These are phyloP conservation scores for Smallanthus sonchifolius DNA, from an alignment of 129 eudicot species.

Conservation along the genomic window DNA sequence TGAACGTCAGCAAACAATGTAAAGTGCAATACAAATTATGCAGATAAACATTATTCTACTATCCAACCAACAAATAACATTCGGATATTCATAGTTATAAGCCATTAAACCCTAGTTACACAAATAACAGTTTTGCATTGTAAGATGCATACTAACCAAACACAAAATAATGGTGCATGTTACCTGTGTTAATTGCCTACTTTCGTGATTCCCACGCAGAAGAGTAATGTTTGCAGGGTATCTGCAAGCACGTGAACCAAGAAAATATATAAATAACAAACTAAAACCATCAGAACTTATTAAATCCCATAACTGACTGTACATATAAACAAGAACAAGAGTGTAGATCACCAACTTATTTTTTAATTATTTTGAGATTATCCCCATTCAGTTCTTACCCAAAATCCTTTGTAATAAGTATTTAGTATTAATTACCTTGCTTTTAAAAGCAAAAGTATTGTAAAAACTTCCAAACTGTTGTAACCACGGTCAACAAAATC, in stretches of 20 bases:
- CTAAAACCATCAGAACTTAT: not conserved
- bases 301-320: not conserved
- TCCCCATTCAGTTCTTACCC: conserved; percentile 2
- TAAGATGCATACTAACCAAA: not conserved
- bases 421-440: conserved; percentile 56
- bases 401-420: not conserved
- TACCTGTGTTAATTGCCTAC: conserved; percentile 98
- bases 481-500: conserved; percentile 99
- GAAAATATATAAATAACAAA: not conserved
- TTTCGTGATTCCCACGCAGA: conserved; percentile 96
- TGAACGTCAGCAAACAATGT: not conserved
- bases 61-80: not conserved
- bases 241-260: conserved; percentile 38
- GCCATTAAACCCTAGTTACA: not conserved
- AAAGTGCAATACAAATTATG: not conserved
- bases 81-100: not conserved
- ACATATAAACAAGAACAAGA: not conserved
- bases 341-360: not conserved
- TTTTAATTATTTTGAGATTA: not conserved
- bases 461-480: conserved; percentile 95
- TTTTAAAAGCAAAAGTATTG: conserved; percentile 92
- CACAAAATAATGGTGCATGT: not conserved
- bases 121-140: not conserved
- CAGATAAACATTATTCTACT: not conserved
- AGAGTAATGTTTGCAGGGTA: conserved; percentile 95